phyloP scores from a whole-genome alignment of 306 rosid species.

The Vigna reflexopilosa region DNA sequence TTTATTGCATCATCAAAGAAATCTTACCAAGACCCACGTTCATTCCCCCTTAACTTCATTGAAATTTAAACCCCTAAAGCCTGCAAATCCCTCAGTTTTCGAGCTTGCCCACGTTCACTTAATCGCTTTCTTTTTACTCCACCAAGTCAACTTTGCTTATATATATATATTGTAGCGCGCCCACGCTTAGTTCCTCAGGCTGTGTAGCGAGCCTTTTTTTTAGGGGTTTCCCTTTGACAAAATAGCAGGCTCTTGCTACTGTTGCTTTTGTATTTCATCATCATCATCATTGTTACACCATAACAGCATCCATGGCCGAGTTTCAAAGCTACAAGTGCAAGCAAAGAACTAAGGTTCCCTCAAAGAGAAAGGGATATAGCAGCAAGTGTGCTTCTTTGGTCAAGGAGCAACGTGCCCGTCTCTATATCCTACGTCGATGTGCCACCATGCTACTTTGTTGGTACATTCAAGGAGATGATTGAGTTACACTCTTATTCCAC shows the following conservation, averaged over 20 bases:
- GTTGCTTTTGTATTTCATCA: not conserved
- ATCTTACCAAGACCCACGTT: conserved; percentile 54
- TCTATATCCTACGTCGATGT: conserved; percentile 88
- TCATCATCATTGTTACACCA: not conserved
- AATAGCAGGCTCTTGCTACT: conserved; percentile 19
- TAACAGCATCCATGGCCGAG: conserved; percentile 52
- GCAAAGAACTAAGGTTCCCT: conserved; percentile 32
- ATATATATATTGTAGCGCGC: conserved; percentile 25
- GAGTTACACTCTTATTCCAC: conserved; percentile 18
- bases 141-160: conserved; percentile 49
- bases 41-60: conserved; percentile 65
- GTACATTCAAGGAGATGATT: conserved; percentile 93
- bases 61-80: conserved; percentile 52
- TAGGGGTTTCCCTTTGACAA: conserved; percentile 23
- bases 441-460: conserved; percentile 98
- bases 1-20: conserved; percentile 27
- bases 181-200: conserved; percentile 42
- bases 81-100: conserved; percentile 83
- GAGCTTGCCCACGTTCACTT: conserved; percentile 86
- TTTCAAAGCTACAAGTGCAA: conserved; percentile 52
- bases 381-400: conserved; percentile 77
- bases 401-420: conserved; percentile 88
- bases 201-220: conserved; percentile 36
- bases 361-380: conserved; percentile 58
- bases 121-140: conserved; percentile 45